Evolutionary conservation across 306 rosid genomes (phyloP).

Genomic region (Gastrolobium bilobum): DNA sequence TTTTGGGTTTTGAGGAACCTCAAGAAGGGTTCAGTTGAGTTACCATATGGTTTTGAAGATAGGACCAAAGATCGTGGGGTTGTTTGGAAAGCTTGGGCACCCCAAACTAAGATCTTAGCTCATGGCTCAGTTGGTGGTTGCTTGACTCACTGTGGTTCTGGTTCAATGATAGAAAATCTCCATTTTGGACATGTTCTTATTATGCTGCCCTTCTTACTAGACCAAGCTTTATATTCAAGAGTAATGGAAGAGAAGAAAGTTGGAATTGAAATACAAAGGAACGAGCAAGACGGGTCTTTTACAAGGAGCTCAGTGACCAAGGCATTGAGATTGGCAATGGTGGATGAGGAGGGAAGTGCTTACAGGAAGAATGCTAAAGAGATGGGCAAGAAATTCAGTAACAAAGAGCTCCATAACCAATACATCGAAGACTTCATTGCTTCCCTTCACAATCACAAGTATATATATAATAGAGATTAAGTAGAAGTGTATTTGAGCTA

Average conservation of each 20-base stretch:
- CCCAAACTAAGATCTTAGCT: conserved; percentile 63
- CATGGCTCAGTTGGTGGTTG: conserved; percentile 64
- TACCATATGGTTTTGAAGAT: conserved; percentile 67
- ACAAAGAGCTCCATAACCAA: conserved; percentile 43
- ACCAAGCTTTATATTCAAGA: conserved; percentile 56
- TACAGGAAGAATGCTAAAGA: conserved; percentile 56
- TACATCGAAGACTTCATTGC: conserved; percentile 48
- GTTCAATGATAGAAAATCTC: conserved; percentile 62
- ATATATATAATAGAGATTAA: background rate
- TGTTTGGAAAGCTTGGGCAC: conserved; percentile 68
- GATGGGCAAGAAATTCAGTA: conserved; percentile 50
- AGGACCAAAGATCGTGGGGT: conserved; percentile 54
- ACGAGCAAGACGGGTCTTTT: conserved; percentile 48
- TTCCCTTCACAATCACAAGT: conserved; percentile 44
- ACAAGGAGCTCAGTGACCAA: conserved; percentile 46
- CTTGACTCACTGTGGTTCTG: conserved; percentile 67
- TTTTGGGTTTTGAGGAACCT: conserved; percentile 66
- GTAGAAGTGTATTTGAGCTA: conserved; percentile 19
- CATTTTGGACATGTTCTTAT: conserved; percentile 59
- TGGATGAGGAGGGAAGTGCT: conserved; percentile 48
- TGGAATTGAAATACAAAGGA: conserved; percentile 56
- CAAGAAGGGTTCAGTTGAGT: conserved; percentile 33
- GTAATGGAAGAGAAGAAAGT: conserved; percentile 57
- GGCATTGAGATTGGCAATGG: conserved; percentile 56
- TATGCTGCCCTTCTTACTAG: conserved; percentile 52